phyloP scores from a whole-genome alignment of 805 yeast species.

The Dipodascopsis uninucleata region DNA sequence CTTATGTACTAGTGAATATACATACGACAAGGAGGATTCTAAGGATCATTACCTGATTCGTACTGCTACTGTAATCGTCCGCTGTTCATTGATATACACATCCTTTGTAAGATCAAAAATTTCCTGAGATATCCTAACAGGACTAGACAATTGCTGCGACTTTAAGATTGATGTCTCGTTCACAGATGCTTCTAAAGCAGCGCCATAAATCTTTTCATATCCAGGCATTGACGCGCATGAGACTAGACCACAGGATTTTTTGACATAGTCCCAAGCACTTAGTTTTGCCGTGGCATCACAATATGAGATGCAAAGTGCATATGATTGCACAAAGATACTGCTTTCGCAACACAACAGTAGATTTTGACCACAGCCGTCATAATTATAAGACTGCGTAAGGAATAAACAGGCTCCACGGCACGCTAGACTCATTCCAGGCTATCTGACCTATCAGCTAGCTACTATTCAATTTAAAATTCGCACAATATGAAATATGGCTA shows the following conservation, averaged over 20 bases:
- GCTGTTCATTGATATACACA: not conserved
- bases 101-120: no score
- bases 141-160: not conserved
- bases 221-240: slow-evolving; percentile 6
- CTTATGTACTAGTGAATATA: not conserved
- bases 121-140: no score
- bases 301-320: slow-evolving; percentile 6
- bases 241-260: slow-evolving; percentile 1
- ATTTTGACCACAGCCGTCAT: no score
- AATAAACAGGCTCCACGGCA: no score
- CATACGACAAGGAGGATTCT: not conserved
- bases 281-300: slow-evolving; percentile 4
- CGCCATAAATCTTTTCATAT: slow-evolving; percentile 3
- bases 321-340: slow-evolving; percentile 4
- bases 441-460: no score
- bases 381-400: no score
- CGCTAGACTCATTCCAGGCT: no score
- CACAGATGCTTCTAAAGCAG: slow-evolving; percentile 2
- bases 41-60: not conserved
- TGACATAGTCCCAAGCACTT: slow-evolving; percentile 4
- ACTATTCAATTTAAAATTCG: no score
- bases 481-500: no score
- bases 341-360: slow-evolving; percentile 13
- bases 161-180: not conserved
- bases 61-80: not conserved